Evolutionary conservation across 164 flowering plant species (phyloP).

Genomic region (Chimonanthus salicifolius): DNA sequence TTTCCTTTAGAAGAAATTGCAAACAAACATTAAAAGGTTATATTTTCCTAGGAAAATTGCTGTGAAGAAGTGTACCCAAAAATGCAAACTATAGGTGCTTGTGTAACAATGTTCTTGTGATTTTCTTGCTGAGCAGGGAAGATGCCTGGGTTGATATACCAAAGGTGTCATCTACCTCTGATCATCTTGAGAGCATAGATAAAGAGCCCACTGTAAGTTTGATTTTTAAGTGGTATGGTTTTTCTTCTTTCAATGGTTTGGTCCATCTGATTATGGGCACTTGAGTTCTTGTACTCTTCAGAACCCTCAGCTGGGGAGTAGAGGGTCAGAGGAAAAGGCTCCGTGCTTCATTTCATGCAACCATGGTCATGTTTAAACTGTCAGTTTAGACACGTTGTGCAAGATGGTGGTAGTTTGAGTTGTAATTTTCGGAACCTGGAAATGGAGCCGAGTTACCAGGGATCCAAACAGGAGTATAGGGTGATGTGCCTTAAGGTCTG

Average conservation of each 20-base stretch:
- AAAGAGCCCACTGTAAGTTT: slow-evolving; percentile 9
- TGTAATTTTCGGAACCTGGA: not conserved
- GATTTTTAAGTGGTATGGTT: not conserved
- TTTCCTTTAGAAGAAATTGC: not conserved
- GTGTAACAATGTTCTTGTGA: not conserved
- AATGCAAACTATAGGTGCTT: not conserved
- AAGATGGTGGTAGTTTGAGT: not conserved
- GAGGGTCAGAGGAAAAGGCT: not conserved
- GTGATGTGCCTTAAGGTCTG: not conserved
- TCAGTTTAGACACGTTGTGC: not conserved
- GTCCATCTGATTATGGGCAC: not conserved
- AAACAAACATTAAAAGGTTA: not conserved
- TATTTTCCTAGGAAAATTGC: not conserved
- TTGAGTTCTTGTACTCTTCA: not conserved
- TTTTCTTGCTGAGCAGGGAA: slow-evolving; percentile 33
- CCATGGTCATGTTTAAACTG: not conserved
- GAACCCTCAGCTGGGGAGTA: not conserved
- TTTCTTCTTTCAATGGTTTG: not conserved
- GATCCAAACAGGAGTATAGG: not conserved
- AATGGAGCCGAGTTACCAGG: not conserved
- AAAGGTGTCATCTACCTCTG: slow-evolving; percentile 1
- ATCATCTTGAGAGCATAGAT: not conserved
- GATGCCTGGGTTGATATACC: slow-evolving; percentile 21
- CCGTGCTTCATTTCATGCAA: not conserved
- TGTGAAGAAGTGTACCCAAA: not conserved